phyloP scores from a whole-genome alignment of 352 stramenopile genomes.

The Thraustotheca clavata region DNA sequence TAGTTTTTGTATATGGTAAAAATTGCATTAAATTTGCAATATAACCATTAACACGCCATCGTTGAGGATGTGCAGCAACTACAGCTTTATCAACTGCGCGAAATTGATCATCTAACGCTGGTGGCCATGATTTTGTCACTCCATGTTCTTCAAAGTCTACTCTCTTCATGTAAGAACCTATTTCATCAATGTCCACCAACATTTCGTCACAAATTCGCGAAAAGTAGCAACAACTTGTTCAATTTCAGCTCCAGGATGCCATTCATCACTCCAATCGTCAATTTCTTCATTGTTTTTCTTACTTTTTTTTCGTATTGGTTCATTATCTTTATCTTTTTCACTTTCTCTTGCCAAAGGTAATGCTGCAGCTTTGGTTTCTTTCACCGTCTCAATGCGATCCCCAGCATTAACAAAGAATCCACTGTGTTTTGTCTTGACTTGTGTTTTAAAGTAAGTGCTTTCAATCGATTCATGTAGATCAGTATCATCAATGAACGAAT shows the following conservation, averaged over 20 bases:
- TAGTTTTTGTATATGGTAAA: slow-evolving; percentile 82
- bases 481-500: slow-evolving; percentile 81
- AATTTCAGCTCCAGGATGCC: slow-evolving; percentile 23
- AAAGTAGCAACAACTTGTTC: slow-evolving; percentile 14
- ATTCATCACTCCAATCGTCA: slow-evolving; percentile 27
- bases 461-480: slow-evolving; percentile 83
- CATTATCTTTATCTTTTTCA: slow-evolving; percentile 6
- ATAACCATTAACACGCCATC: slow-evolving; percentile 84
- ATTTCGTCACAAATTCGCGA: not conserved
- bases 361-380: slow-evolving; percentile 23
- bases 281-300: slow-evolving; percentile 11
- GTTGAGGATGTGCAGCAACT: slow-evolving; percentile 77
- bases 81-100: slow-evolving; percentile 68
- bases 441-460: slow-evolving; percentile 56
- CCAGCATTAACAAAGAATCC: slow-evolving; percentile 84
- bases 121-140: slow-evolving; percentile 63
- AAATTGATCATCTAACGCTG: slow-evolving; percentile 67
- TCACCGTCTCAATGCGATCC: slow-evolving; percentile 76
- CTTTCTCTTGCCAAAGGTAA: slow-evolving; percentile 9
- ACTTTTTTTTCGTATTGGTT: slow-evolving; percentile 16
- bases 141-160: slow-evolving; percentile 21
- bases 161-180: not conserved
- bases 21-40: slow-evolving; percentile 84
- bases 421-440: slow-evolving; percentile 76
- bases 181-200: not conserved